Evolutionary conservation across 2,329 filamentous ascomycete genomes (phyloP), one percentile per base, ranked within the genome.

Genomic region (Alternaria viburni): DNA sequence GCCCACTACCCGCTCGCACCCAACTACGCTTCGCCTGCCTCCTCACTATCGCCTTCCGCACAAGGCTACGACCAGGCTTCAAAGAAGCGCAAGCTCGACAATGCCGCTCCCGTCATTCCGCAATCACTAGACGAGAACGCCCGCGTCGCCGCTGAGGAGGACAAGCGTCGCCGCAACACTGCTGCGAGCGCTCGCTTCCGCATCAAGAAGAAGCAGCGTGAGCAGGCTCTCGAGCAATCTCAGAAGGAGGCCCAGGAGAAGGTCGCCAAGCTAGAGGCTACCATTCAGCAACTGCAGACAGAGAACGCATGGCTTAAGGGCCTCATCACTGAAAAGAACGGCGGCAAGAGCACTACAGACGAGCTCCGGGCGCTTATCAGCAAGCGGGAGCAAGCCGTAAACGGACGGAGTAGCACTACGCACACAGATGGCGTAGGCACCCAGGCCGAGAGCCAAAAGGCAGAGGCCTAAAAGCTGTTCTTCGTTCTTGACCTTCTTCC

Each of bases 201-300:
- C 50, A 81, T 86, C 65, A 86, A 86, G 80, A 86, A 86, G 83
- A 86, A 86, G 82, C 83, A 85, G 73, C 82, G 84, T 49, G 84
- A 86, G 74, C 82, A 84, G 68, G 82, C 81, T 9, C 80, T 86
- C 46, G 84, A 86, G 79, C 83, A 84, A 78, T 80, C 80, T 19
- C 80, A 83, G 52, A 84, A 84, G 74, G 84, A 85, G 56, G 85
- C 85, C 82, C 78, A 77, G 32, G 84, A 85, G 62, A 81, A 83
- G 68, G 81, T 85, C 57, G 74, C 70, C 44, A 66, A 76, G 13
- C 77, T 85, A 57, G 83, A 85, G 72, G 75, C 78, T 49, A 80
- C 82, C 49, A 81, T 85, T 30, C 77, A 81, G 63, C 81, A 85
- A 70, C 79, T 86, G 43, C 83, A 86, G 77, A 84, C 82, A 72